Conservation (phyloP, 768 basidiomycete species). For the Albatrellus ellisii region DNA sequence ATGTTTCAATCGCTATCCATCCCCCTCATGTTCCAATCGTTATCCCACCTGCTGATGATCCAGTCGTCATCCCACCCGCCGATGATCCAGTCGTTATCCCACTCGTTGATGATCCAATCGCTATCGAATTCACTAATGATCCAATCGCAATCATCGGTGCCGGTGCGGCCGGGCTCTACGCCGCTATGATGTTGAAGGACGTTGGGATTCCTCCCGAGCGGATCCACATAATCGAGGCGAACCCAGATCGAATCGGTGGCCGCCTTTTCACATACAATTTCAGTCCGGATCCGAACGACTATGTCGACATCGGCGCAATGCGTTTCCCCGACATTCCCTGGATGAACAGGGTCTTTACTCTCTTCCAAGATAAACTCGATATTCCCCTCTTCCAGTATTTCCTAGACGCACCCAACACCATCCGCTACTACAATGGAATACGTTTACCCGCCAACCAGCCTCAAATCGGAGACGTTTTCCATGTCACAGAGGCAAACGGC, state of each 20-base stretch:
- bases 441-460: neutral
- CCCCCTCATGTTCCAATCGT: no score
- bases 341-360: conserved; percentile 20
- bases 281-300: conserved; percentile 8
- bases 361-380: conserved; percentile 15
- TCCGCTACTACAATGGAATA: neutral
- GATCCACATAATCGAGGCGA: conserved; percentile 36
- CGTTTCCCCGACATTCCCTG: conserved; percentile 22
- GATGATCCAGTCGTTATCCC: no score
- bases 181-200: conserved; percentile 31
- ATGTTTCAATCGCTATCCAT: no score
- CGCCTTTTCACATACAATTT: conserved; percentile 32
- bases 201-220: conserved; percentile 29
- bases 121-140: no score
- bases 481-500: neutral
- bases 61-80: no score
- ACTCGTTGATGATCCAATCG: no score
- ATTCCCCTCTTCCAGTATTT: neutral
- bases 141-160: neutral
- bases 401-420: neutral
- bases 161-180: neutral
- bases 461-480: neutral
- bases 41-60: no score
- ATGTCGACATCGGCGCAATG: conserved; percentile 24
- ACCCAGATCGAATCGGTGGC: conserved; percentile 27